Percentiles rank a stretch among this genome's conserved stretches.
These are phyloP conservation scores for Nephelium lappaceum DNA, from an alignment of 345 rosid species.

Conservation along the genomic window DNA sequence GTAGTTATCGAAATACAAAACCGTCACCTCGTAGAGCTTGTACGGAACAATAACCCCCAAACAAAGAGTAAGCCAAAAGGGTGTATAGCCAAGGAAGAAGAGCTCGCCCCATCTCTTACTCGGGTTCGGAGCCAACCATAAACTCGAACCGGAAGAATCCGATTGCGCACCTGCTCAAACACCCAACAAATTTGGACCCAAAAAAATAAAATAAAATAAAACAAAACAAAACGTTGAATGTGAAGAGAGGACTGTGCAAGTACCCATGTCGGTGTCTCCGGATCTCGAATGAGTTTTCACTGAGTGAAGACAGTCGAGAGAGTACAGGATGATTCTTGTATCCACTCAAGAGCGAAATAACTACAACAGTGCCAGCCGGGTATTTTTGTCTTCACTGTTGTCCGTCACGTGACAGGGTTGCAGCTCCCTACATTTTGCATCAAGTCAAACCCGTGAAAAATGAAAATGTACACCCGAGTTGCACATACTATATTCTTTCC, in stretches of 20 bases:
- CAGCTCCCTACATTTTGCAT: too few relatives aligned
- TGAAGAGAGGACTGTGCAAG: neutral
- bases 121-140: constrained; percentile 79
- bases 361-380: too few relatives aligned
- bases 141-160: constrained; percentile 34
- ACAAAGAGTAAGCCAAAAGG: constrained; percentile 92
- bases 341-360: neutral
- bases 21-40: constrained; percentile 84
- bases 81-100: constrained; percentile 89
- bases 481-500: too few relatives aligned
- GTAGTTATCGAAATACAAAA: neutral
- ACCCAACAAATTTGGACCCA: neutral
- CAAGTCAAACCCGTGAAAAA: too few relatives aligned
- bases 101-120: constrained; percentile 98
- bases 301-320: neutral
- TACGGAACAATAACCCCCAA: constrained; percentile 86
- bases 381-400: too few relatives aligned
- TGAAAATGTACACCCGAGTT: too few relatives aligned
- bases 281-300: neutral
- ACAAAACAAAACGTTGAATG: neutral
- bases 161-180: constrained; percentile 28
- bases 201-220: neutral
- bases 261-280: neutral
- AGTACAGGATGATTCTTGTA: neutral
- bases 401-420: too few relatives aligned